Base-by-base conservation (phyloP, 164 flowering plant genomes). In the Magnolia kwangsiensis region DNA sequence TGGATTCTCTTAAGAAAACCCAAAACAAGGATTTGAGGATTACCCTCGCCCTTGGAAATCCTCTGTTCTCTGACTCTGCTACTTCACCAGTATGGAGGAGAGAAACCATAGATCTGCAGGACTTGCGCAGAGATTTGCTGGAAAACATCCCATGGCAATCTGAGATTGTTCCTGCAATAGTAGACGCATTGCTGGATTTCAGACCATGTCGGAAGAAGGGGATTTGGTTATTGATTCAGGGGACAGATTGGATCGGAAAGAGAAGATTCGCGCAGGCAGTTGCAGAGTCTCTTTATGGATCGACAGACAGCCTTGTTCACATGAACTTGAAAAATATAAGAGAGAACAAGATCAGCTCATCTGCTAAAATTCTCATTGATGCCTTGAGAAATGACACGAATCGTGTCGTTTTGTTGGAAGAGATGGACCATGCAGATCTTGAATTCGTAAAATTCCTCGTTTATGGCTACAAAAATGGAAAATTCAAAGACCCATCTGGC, bases 141-240 rank as follows among this genome's bases (percentile, higher is more conserved):
- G 91, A 90, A 73, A 89, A 89, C 81, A 85, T 92, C 51, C 94
- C 91, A 0, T 90, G 97, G 93, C 92, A 92, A 75, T 77, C 83
- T 7, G 86, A 87, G 24, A 70, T 58, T 14, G 82, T 88, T 65
- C 84, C 87, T 68, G 79, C 81, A 19, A 88, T 93, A n/a, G 85
- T 78, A 31, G 87, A 86, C 27, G 87, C 91, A 37, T 66, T 93
- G 78, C 67, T 78, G 51, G 85, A 81, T 49, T 75, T 75, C 29
- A 79, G 77, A 69, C 67, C 75, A 2, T 19, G 50, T 16, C 77
- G 80, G 70, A 70, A 50, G 14, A 80, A 82, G 74, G 84, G 78
- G 37, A 81, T 70, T 74, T 92, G 95, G 91, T 58, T 92, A 6
- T 70, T 91, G 77, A 76, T 94, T 81, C 79, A 81, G 55, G 98